Evolutionary conservation across 2,329 filamentous ascomycete genomes (phyloP).

Genomic region (Nigrospora sphaerica): DNA sequence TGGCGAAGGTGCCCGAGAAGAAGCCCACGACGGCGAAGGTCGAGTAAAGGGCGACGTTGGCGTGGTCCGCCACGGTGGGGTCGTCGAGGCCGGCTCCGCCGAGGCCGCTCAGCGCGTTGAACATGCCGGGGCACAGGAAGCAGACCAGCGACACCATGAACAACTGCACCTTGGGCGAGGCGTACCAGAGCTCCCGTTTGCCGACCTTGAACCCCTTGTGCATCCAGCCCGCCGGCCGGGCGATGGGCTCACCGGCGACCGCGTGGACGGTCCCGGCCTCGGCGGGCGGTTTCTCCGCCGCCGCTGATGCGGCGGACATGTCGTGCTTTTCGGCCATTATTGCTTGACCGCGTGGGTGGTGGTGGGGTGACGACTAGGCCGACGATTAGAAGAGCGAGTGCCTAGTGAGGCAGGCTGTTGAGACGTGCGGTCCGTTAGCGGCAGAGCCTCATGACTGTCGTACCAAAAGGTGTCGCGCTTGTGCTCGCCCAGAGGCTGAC

Average conservation of each 20-base stretch:
- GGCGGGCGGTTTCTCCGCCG: conserved; percentile 1
- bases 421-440: no score
- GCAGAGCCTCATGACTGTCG: no score
- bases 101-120: conserved; percentile 59
- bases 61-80: conserved; percentile 51
- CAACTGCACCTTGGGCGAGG: conserved; percentile 66
- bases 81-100: conserved; percentile 58
- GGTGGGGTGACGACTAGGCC: no score
- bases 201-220: conserved; percentile 56
- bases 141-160: conserved; percentile 64
- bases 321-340: no score
- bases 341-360: no score
- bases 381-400: no score
- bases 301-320: neutral
- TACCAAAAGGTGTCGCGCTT: no score
- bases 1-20: conserved; percentile 71
- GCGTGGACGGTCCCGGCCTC: neutral
- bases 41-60: conserved; percentile 41
- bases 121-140: conserved; percentile 69
- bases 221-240: conserved; percentile 53
- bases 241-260: conserved; percentile 6
- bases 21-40: conserved; percentile 55
- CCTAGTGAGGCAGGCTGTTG: no score
- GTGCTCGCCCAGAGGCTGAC: no score
- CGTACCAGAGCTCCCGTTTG: conserved; percentile 56